phyloP scores from a whole-genome alignment of 495 filamentous ascomycete genomes.

The Trichoderma orchidacearum region DNA sequence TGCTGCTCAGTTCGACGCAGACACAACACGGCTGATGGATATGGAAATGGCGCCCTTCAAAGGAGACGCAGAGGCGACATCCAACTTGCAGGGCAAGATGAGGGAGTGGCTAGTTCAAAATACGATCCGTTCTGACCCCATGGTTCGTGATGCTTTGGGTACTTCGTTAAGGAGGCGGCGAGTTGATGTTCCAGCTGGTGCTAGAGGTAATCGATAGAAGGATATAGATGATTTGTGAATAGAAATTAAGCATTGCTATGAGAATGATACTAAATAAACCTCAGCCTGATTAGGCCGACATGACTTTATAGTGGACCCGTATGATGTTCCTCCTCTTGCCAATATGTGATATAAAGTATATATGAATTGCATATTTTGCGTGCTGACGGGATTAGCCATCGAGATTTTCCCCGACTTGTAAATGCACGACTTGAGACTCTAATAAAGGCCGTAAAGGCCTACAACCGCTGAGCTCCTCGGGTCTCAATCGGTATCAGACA shows the following conservation, averaged over 20 bases:
- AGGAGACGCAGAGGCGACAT: constrained; percentile 48
- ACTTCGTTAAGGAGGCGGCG: constrained; percentile 44
- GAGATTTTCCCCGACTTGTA: background rate
- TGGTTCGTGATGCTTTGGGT: constrained; percentile 62
- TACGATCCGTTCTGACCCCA: constrained; percentile 56
- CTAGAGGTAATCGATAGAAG: constrained; percentile 33
- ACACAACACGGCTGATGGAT: constrained; percentile 55
- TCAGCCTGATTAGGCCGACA: background rate
- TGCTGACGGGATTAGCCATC: background rate
- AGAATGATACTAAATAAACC: background rate
- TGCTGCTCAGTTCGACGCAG: constrained; percentile 44
- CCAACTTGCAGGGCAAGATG: constrained; percentile 47
- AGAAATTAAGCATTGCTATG: constrained; percentile 1
- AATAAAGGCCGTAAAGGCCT: constrained; percentile 1
- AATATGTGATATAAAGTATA: background rate
- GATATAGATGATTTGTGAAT: background rate
- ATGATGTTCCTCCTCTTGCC: background rate
- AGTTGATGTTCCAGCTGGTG: constrained; percentile 39
- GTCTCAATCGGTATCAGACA: constrained; percentile 61
- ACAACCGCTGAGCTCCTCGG: constrained; percentile 54
- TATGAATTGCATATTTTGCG: background rate
- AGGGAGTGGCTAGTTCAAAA: constrained; percentile 68
- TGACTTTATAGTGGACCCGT: background rate
- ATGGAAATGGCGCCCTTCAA: constrained; percentile 75
- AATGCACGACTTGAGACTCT: background rate